Evolutionary conservation across 2,329 filamentous ascomycete genomes (phyloP).

Genomic region (Ophiocordyceps robertsii): DNA sequence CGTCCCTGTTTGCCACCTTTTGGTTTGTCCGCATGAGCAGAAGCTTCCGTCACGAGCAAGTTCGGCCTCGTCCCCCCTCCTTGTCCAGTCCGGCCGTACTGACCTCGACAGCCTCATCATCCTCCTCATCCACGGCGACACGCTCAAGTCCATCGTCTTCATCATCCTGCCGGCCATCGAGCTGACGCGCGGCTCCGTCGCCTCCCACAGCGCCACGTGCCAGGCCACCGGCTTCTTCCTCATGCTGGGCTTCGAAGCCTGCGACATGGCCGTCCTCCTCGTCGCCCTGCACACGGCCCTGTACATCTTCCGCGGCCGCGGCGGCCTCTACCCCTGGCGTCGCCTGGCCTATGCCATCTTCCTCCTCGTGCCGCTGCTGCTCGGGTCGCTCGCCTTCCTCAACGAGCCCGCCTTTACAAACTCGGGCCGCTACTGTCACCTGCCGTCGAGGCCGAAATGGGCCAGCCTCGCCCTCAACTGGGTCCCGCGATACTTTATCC

Average conservation of each 20-base stretch:
- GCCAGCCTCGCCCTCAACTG: conserved; percentile 55
- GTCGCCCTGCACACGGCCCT: conserved; percentile 62
- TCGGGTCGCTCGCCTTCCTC: conserved; percentile 51
- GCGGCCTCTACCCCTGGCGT: conserved; percentile 57
- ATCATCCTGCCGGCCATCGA: conserved; percentile 50
- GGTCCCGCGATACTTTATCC: conserved; percentile 61
- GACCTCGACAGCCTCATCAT: conserved; percentile 44
- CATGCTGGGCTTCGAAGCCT: conserved; percentile 51
- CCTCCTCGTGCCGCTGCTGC: conserved; percentile 41
- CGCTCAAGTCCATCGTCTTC: conserved; percentile 57
- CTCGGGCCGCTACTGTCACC: conserved; percentile 54
- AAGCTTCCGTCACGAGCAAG: conserved; percentile 51
- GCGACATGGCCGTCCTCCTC: conserved; percentile 57
- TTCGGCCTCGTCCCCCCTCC: conserved; percentile 2
- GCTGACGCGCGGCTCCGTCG: conserved; percentile 36
- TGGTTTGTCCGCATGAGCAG: conserved; percentile 65
- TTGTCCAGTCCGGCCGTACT: neutral
- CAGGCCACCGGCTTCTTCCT: conserved; percentile 58
- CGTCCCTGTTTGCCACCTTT: conserved; percentile 45
- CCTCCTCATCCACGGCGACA: conserved; percentile 58
- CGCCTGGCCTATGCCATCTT: conserved; percentile 44
- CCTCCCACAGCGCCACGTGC: conserved; percentile 43
- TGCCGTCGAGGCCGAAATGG: conserved; percentile 56
- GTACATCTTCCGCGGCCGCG: conserved; percentile 51
- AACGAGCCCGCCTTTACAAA: conserved; percentile 44